Percentiles rank a stretch among this genome's conserved stretches.
These are phyloP conservation scores for Ehretia macrophylla DNA, from an alignment of 257 asterid genomes.

Conservation along the genomic window DNA sequence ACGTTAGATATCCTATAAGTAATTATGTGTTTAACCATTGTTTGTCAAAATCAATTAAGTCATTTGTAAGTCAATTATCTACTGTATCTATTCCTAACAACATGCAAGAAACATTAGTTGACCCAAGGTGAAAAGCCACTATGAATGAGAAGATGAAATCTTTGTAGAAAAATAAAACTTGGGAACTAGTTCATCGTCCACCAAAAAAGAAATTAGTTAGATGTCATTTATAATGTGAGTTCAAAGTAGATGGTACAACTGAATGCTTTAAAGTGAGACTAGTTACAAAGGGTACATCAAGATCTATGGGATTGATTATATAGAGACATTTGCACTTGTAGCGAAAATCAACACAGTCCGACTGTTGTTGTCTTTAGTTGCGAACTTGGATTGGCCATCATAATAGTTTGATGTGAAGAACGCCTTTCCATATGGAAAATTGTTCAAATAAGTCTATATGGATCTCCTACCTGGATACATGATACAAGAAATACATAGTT, in stretches of 20 bases:
- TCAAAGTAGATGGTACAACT: not conserved
- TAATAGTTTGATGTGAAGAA: not conserved
- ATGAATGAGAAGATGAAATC: not conserved
- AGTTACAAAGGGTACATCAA: not conserved
- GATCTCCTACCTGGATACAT: not conserved
- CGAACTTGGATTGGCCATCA: not conserved
- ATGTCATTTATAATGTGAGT: not conserved
- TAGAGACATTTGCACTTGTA: not conserved
- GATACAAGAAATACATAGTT: not conserved
- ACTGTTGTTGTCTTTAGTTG: not conserved
- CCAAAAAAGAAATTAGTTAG: not conserved
- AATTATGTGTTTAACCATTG: not conserved
- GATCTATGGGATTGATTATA: not conserved
- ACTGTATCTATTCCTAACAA: not conserved
- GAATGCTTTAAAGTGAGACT: not conserved
- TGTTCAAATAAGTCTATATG: not conserved
- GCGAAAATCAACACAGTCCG: not conserved
- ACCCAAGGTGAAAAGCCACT: not conserved
- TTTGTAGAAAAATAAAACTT: not conserved
- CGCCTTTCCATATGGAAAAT: not conserved
- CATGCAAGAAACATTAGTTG: not conserved
- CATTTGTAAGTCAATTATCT: conserved; percentile 6
- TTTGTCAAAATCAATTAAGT: conserved; percentile 1
- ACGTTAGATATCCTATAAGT: conserved; percentile 3
- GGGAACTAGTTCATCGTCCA: not conserved